Evolutionary conservation across 1,284 basidiomycete species (phyloP), one percentile per base, ranked within the genome.

Genomic region (Neotropicomus parvogracilis): DNA sequence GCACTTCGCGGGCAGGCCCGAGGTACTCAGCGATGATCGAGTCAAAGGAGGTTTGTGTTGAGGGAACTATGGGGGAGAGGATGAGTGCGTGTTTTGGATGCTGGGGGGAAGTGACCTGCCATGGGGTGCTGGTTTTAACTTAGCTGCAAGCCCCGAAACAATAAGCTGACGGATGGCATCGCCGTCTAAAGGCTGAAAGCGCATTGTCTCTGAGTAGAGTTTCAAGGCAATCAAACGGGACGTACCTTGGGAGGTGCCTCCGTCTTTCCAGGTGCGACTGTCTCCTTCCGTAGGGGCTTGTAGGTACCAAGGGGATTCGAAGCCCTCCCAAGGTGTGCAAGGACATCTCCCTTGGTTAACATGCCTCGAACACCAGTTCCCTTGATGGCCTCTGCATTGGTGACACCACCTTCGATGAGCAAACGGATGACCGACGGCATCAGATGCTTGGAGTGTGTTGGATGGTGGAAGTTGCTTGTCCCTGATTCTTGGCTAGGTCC

Each of bases 271-370:
- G 71, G 68, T 50, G 66, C 17, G n/a, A 46, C 35, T n/a, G 33
- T 55, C 33, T 68, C 66, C 35, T 62, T 61, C 34, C 60, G 59
- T 14, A 64, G 52, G 50, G 75, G 73, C 59, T 81, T 83, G 68
- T 79, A 84, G 16, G 88, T 89, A 48, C 88, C 90, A 17, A 81
- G 75, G 2, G 89, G 88, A 12, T 81, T 78, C 37, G 84, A 91
- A 10, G 89, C 86, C 65, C 85, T 83, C 28, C 91, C 91, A 12
- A 94, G 72, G 64, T 82, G 85, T 6, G 88, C 72, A 28, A 95
- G 77, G 2, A 95, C 83, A 63, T 95, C 92, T 9, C 92, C 92
- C 67, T 93, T 93, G 40, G 91, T 95, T 52, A 95, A 67, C 88
- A 92, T 93, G 14, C 91, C 91, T 40, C 89, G 79, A 40, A 88